Evolutionary conservation across 169 alveolate genomes (phyloP), one percentile per base, ranked within the genome.

Genomic region (Cyclospora cayetanensis): DNA sequence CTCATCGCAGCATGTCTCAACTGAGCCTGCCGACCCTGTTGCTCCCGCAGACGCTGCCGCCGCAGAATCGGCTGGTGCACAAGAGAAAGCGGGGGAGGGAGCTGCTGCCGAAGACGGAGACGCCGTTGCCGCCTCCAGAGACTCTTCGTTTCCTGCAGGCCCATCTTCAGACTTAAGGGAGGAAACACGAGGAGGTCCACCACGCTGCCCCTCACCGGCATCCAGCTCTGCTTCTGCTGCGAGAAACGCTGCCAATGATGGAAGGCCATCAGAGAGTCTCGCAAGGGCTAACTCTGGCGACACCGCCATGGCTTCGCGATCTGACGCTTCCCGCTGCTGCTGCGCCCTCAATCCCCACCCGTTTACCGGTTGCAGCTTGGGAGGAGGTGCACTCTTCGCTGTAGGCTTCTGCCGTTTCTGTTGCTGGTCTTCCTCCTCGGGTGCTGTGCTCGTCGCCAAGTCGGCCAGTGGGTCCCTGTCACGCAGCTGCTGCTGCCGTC

Each of bases 181-280:
- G n/a, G n/a, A n/a, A n/a, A n/a, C n/a, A n/a, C n/a, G n/a, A n/a
- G n/a, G n/a, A n/a, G n/a, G n/a, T n/a, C n/a, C n/a, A n/a, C n/a
- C n/a, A 43, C 27, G 31, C 39, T 27, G 55, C 43, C 76, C 34
- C 89, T 11, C 42, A 11, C 53, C 60, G n/a, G 76, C 53, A 42
- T 52, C 42, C 22, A 41, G 46, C 34, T 80, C 34, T 20, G 76
- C 76, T 25, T 80, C 74, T 80, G 46, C 89, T 27, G 89, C 89
- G 41, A 80, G 35, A 52, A 80, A 80, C 22, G 70, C 89, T 52
- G 89, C 89, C 39, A 80, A 74, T 20, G 89, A 80, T 31, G 89
- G 89, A 29, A 80, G 89, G 53, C 89, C 89, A 18, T 65, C 89
- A 50, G 89, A 80, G 55, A 80, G 89, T 39, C 63, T 46, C 60